phyloP scores from a whole-genome alignment of 129 eudicot species.

The carrot (Daucus carota) region DNA sequence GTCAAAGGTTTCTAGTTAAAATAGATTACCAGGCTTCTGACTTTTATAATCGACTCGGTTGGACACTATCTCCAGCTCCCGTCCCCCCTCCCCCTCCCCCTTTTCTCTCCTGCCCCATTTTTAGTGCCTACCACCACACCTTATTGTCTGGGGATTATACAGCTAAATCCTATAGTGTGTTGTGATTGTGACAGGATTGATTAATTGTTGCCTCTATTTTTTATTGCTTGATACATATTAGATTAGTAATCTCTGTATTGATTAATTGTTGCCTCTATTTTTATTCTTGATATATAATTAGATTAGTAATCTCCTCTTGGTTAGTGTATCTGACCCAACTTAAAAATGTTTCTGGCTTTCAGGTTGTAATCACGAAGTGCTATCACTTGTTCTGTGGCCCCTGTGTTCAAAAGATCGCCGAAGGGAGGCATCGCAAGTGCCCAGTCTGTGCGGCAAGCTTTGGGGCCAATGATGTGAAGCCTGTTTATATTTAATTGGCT shows the following conservation, averaged over 20 bases:
- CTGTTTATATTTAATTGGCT: conserved; percentile 64
- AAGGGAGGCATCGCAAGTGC: conserved; percentile 81
- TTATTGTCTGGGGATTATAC: neutral
- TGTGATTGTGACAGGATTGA: neutral
- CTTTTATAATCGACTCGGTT: too few species aligned
- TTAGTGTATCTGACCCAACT: neutral
- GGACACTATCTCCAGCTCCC: too few species aligned
- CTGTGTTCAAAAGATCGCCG: conserved; percentile 69
- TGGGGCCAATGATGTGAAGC: conserved; percentile 87
- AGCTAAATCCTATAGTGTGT: too few species aligned
- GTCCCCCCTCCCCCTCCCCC: too few species aligned
- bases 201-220: neutral
- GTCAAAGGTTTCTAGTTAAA: too few species aligned
- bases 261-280: neutral
- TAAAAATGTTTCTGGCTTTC: conserved; percentile 17
- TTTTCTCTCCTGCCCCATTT: too few species aligned
- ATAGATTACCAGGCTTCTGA: too few species aligned
- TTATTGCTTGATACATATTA: neutral
- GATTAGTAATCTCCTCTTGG: neutral
- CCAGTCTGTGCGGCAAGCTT: conserved; percentile 88
- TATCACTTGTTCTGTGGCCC: conserved; percentile 81
- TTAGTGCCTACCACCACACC: neutral
- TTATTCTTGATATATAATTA: neutral
- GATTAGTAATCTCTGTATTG: neutral
- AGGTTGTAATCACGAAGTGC: conserved; percentile 97